Percentiles rank a stretch among this genome's conserved stretches.
Evolutionary conservation across 2,329 filamentous ascomycete species (phyloP).

Genomic region (Beauveria sp.): DNA sequence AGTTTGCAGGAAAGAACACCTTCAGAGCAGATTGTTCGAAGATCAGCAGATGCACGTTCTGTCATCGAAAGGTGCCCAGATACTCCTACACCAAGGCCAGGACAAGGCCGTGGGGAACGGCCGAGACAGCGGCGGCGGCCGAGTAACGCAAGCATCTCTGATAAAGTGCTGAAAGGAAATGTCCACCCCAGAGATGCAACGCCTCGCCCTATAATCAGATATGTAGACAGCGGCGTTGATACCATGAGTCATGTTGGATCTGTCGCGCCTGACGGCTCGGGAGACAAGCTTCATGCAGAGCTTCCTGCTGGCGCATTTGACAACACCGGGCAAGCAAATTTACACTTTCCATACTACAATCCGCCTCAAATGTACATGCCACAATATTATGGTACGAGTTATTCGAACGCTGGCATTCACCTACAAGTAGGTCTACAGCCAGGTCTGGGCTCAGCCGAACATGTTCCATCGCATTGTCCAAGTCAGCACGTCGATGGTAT

Average conservation of each 20-base stretch:
- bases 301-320: background rate
- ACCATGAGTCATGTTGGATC: background rate
- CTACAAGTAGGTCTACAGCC: background rate
- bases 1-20: background rate
- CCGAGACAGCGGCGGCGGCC: background rate
- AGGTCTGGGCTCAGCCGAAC: background rate
- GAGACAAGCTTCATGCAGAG: background rate
- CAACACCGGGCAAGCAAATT: background rate
- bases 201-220: background rate
- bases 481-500: background rate
- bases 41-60: background rate
- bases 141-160: no score
- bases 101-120: background rate
- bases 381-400: background rate
- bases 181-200: background rate
- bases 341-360: background rate
- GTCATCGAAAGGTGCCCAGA: background rate
- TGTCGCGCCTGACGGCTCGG: background rate
- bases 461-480: background rate
- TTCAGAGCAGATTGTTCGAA: background rate
- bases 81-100: background rate
- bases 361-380: background rate
- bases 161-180: background rate
- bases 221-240: slow-evolving; percentile 9
- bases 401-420: background rate